Base-by-base conservation (phyloP, 805 yeast genomes). In the Debaryomyces tyrocola region DNA sequence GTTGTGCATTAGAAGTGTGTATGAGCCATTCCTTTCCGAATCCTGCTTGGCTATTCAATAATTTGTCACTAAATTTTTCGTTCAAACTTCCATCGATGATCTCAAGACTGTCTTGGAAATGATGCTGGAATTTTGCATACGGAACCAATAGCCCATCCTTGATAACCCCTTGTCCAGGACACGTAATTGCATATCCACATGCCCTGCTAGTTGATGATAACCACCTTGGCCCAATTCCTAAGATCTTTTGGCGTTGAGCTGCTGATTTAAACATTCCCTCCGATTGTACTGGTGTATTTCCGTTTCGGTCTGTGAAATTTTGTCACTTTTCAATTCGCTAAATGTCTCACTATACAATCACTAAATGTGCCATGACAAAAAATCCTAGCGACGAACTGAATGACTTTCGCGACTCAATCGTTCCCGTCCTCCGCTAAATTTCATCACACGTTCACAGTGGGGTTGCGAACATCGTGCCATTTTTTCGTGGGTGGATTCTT, bases 1-100 rank as follows among this genome's bases (percentile, higher is more conserved):
- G 84, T 64, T 80, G 85, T 18, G 83, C 82, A 53, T 74, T 66
- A 36, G 72, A 62, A 0, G 82, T 78, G 21, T 61, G 53, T 9
- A 44, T 27, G 17, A 64, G 39, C 67, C 69, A 66, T 5, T 41
- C 12, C 12, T 45, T 46, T 6, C 50, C 48, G 37, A 38, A 48
- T 15, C 37, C 48, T 27, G 46, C 47, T 41, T 43, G 52, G 6
- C 45, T 54, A 29, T 51, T 40, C 36, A 50, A 48, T 29, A 64
- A 43, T 14, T 57, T 46, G 4, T 47, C 37, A 12, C 62, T 41
- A 44, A 67, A 64, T 11, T 57, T 48, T 18, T 48, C 54, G 4
- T 54, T 49, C 17, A 69, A 47, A 0, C 63, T 48, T 4, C 52
- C 61, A 40, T 66, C 63, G 10, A 60, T 49, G 5, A 40, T 39